Percentiles rank a stretch among this genome's conserved stretches.
Evolutionary conservation across 176 grass and related monocot genomes (phyloP).

Genomic region (Microstegium vimineum): DNA sequence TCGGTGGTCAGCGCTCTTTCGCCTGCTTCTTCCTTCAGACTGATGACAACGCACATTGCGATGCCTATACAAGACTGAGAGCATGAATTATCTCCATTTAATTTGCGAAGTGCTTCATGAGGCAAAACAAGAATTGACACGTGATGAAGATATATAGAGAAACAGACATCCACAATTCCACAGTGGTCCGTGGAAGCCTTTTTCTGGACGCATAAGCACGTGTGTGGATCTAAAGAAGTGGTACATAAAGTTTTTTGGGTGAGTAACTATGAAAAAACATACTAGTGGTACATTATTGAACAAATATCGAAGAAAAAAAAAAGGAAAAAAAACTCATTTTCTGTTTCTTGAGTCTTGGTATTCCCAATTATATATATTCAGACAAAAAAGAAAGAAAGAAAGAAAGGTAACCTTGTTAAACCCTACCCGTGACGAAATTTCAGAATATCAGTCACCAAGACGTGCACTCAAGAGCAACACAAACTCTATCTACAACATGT

Average conservation of each 20-base stretch:
- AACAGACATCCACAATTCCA: background rate
- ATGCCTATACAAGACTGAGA: background rate
- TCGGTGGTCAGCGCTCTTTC: background rate
- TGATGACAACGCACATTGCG: background rate
- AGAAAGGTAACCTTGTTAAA: too few species aligned
- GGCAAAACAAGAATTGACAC: background rate
- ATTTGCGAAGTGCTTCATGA: background rate
- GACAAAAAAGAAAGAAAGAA: too few species aligned
- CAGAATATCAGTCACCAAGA: background rate
- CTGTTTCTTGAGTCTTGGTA: background rate
- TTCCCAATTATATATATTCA: too few species aligned
- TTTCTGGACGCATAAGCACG: background rate
- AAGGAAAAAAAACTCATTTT: background rate
- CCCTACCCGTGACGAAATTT: background rate
- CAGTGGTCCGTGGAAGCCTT: background rate
- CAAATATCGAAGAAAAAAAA: background rate
- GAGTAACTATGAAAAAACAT: background rate
- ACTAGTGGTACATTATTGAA: background rate
- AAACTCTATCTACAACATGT: background rate
- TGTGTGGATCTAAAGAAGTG: background rate
- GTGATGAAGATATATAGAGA: background rate
- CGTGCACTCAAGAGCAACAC: background rate
- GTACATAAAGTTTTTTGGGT: too few species aligned
- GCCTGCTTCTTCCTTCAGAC: background rate
- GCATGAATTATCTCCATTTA: background rate